Evolutionary conservation across 495 filamentous ascomycete genomes (phyloP).

Genomic region (Talaromyces wortmannii): DNA sequence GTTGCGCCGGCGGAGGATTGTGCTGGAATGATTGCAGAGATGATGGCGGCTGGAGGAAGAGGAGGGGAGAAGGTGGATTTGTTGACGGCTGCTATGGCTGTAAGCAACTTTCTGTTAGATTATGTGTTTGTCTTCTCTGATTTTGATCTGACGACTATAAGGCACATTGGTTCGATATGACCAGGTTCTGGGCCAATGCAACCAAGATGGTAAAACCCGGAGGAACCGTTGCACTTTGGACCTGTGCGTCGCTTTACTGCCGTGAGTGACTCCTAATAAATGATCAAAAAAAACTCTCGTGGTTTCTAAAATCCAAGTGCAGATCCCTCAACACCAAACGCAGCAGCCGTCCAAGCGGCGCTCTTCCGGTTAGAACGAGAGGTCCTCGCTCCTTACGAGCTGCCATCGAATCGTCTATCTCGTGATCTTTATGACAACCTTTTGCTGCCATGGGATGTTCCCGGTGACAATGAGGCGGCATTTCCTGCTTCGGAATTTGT

Average conservation of each 20-base stretch:
- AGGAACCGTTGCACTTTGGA: conserved; percentile 50
- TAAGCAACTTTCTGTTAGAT: conserved; percentile 7
- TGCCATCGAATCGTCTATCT: conserved; percentile 24
- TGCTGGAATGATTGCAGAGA: conserved; percentile 8
- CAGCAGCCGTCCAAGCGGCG: conserved; percentile 16
- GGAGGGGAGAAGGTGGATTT: conserved; percentile 34
- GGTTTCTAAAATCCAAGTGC: background rate
- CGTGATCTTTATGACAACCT: conserved; percentile 32
- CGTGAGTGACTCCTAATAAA: conserved; percentile 9
- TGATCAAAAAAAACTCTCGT: background rate
- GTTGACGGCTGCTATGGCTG: conserved; percentile 39
- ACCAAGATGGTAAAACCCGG: conserved; percentile 38
- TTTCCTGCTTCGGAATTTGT: conserved; percentile 33
- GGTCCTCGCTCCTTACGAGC: conserved; percentile 23
- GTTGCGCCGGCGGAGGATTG: conserved; percentile 31
- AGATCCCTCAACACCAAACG: conserved; percentile 27
- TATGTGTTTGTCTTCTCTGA: background rate
- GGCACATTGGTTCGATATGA: conserved; percentile 54
- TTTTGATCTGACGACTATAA: background rate
- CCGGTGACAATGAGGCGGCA: conserved; percentile 7
- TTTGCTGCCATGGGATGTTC: conserved; percentile 39
- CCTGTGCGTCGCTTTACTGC: conserved; percentile 12
- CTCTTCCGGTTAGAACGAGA: conserved; percentile 22
- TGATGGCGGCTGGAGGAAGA: conserved; percentile 3
- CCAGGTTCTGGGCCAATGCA: conserved; percentile 41